These are phyloP conservation scores for Lactarius akahatsu DNA, from an alignment of 768 basidiomycete genomes.

Conservation along the genomic window DNA sequence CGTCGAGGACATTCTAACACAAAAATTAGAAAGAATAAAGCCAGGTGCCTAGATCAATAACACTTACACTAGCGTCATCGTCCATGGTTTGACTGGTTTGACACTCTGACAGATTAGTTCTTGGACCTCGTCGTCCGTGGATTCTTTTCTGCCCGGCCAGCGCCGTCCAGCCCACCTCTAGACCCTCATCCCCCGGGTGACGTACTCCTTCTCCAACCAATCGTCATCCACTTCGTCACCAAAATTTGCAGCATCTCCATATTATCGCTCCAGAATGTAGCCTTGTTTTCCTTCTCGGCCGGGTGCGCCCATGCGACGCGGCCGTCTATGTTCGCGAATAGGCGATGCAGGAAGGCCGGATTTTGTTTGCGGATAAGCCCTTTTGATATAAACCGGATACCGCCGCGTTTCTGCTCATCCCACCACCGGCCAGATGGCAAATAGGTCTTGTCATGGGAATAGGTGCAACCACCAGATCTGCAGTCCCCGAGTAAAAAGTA, in stretches of 20 bases:
- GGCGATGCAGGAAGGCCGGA: conserved; percentile 1
- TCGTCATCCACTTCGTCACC: neutral
- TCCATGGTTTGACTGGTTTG: conserved; percentile 50
- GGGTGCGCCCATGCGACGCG: conserved; percentile 13
- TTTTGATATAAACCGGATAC: neutral
- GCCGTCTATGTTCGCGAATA: neutral
- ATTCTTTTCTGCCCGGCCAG: conserved; percentile 28
- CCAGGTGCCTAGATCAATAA: neutral
- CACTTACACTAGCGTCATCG: conserved; percentile 42
- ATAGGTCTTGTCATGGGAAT: conserved; percentile 47
- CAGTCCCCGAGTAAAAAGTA: conserved; percentile 42
- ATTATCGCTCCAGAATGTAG: neutral
- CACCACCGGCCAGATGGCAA: conserved; percentile 51
- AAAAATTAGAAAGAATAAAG: neutral
- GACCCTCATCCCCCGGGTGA: too few relatives aligned
- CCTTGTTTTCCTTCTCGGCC: neutral
- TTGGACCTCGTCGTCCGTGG: conserved; percentile 37
- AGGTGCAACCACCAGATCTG: conserved; percentile 45
- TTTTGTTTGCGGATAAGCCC: neutral
- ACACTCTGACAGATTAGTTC: conserved; percentile 42
- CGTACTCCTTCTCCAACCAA: neutral
- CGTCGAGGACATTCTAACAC: conserved; percentile 15
- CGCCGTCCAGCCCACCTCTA: too few relatives aligned
- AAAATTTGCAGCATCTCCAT: neutral
- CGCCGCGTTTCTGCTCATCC: conserved; percentile 26